A percentile compares a stretch with the other conserved stretches of the same genome.
phyloP scores from a whole-genome alignment of 768 basidiomycete genomes.

The Xerocomellus intermedius region DNA sequence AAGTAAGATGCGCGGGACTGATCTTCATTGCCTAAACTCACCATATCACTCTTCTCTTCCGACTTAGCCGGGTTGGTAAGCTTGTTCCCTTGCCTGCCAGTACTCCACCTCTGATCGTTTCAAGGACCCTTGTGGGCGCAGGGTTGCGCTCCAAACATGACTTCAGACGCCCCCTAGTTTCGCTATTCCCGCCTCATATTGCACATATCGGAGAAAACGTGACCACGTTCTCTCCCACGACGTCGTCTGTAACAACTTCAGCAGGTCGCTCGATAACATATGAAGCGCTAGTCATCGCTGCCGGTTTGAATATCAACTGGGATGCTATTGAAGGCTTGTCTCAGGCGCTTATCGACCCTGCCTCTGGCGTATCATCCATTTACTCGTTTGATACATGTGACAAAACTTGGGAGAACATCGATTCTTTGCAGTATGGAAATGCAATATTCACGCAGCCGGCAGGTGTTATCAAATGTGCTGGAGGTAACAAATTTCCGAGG shows the following conservation, averaged over 20 bases:
- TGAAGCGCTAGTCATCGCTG: conserved; percentile 84
- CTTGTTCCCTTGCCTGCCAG: neutral
- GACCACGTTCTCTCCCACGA: conserved; percentile 68
- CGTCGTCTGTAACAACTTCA: conserved; percentile 69
- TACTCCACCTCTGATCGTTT: conserved; percentile 2
- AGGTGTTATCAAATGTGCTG: conserved; percentile 91
- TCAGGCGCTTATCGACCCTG: conserved; percentile 72
- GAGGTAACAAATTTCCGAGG: conserved; percentile 47
- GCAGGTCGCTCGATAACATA: conserved; percentile 73
- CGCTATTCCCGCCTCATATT: conserved; percentile 75
- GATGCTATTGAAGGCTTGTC: conserved; percentile 68
- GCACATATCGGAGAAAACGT: conserved; percentile 70
- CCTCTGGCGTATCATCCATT: conserved; percentile 85
- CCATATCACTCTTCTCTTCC: neutral
- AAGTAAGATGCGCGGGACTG: conserved; percentile 42
- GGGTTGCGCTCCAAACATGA: conserved; percentile 73
- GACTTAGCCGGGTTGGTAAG: conserved; percentile 83
- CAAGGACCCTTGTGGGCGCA: conserved; percentile 89
- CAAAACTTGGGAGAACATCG: conserved; percentile 83
- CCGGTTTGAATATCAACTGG: conserved; percentile 88
- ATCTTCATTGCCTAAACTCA: conserved; percentile 3
- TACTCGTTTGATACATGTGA: conserved; percentile 90
- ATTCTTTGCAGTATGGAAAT: conserved; percentile 69
- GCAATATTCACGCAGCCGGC: conserved; percentile 96
- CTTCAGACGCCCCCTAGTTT: conserved; percentile 61